A percentile compares a stretch with the other conserved stretches of the same genome.
Conservation (phyloP, 2,329 filamentous ascomycete species). For the Talaromyces sp. region DNA sequence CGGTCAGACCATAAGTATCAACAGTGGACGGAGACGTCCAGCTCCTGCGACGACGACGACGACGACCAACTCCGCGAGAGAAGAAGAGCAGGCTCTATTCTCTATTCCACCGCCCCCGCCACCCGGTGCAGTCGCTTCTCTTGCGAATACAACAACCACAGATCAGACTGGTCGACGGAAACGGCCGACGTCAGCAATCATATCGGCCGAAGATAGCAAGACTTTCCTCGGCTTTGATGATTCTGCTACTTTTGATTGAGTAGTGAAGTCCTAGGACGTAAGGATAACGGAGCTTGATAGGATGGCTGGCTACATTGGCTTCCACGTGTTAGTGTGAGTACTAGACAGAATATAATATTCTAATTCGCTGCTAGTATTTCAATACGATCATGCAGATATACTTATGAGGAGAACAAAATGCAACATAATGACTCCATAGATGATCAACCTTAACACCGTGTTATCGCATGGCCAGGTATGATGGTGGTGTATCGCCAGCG, state of each 20-base stretch:
- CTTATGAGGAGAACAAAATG: background rate
- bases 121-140: conserved; percentile 45
- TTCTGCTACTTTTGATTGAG: conserved; percentile 12
- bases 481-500: background rate
- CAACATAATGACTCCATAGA: background rate
- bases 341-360: conserved; percentile 2
- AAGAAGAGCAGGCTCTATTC: conserved; percentile 53
- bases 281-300: no score
- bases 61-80: conserved; percentile 22
- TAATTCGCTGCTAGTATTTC: background rate
- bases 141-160: background rate
- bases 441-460: background rate
- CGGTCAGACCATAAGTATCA: conserved; percentile 81
- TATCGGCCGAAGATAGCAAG: conserved; percentile 36
- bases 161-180: conserved; percentile 53
- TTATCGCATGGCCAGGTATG: background rate
- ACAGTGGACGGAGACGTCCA: conserved; percentile 57
- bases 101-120: conserved; percentile 67
- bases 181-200: conserved; percentile 49
- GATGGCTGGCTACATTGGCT: background rate
- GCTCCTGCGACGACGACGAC: background rate
- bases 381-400: background rate
- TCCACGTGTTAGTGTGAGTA: background rate
- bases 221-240: conserved; percentile 12
- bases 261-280: conserved; percentile 1